Percentiles rank a stretch among this genome's conserved stretches.
These are phyloP conservation scores for Pyricularia pennisetigena DNA, from an alignment of 2,329 filamentous ascomycete species.

Conservation along the genomic window DNA sequence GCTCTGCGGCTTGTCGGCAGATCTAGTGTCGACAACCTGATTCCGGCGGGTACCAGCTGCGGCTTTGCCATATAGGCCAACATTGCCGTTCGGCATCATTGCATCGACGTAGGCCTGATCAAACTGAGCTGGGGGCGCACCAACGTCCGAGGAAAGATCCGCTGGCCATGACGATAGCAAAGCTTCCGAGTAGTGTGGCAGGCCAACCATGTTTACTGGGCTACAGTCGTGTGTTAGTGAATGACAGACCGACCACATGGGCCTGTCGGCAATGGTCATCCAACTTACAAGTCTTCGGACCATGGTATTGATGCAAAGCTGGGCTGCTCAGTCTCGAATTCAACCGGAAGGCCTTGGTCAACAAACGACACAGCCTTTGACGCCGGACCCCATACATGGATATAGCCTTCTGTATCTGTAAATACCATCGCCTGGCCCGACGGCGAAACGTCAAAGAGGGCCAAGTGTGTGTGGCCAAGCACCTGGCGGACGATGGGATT, in stretches of 20 bases:
- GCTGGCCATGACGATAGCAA: slow-evolving; percentile 86
- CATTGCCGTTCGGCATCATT: slow-evolving; percentile 57
- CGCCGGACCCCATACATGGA: slow-evolving; percentile 84
- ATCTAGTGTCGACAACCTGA: slow-evolving; percentile 70
- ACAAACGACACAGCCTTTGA: slow-evolving; percentile 72
- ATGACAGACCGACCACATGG: neutral
- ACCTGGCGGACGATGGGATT: slow-evolving; percentile 77
- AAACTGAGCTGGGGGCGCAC: slow-evolving; percentile 67
- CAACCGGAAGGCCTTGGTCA: slow-evolving; percentile 66
- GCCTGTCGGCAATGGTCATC: neutral
- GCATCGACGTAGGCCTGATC: slow-evolving; percentile 60
- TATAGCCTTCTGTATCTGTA: slow-evolving; percentile 65
- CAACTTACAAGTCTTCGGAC: slow-evolving; percentile 10
- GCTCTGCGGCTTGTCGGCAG: slow-evolving; percentile 47
- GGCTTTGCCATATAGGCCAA: slow-evolving; percentile 71
- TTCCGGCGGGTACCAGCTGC: slow-evolving; percentile 66
- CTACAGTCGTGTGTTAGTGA: slow-evolving; percentile 26
- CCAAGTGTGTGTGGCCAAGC: slow-evolving; percentile 64
- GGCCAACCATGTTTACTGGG: slow-evolving; percentile 74
- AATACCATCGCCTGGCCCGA: slow-evolving; percentile 80
- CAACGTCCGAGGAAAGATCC: slow-evolving; percentile 74
- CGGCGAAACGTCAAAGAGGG: slow-evolving; percentile 75
- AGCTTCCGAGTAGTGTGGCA: slow-evolving; percentile 86
- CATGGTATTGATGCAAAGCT: slow-evolving; percentile 35
- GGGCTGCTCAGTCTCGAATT: slow-evolving; percentile 56